A percentile compares a stretch with the other conserved stretches of the same genome.
Evolutionary conservation across 129 eudicot genomes (phyloP).

Genomic region (Saussurea involucrata): DNA sequence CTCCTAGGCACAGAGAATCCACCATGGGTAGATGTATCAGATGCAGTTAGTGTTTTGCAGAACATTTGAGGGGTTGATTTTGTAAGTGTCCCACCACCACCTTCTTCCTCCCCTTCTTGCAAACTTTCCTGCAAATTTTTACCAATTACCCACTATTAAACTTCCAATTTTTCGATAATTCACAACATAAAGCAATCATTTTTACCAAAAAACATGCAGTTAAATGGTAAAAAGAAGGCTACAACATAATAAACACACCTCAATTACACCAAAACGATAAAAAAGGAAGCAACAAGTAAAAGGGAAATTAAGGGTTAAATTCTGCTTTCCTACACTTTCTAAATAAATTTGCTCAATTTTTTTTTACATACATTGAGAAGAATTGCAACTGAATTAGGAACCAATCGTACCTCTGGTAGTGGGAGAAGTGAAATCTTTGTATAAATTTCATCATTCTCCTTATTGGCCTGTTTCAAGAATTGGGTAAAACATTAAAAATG

Average conservation of each 20-base stretch:
- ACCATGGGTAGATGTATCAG: conserved; percentile 93
- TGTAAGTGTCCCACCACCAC: conserved; percentile 27
- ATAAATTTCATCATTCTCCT: conserved; percentile 86
- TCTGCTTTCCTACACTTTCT: not conserved
- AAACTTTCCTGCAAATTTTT: conserved; percentile 29
- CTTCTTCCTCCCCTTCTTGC: conserved; percentile 53
- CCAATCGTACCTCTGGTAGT: conserved; percentile 50
- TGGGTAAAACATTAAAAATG: not conserved
- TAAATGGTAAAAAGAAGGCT: not conserved
- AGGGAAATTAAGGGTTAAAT: not conserved
- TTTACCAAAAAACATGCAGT: not conserved
- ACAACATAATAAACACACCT: not conserved
- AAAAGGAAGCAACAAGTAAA: not conserved
- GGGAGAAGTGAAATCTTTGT: conserved; percentile 75
- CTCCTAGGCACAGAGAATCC: conserved; percentile 94
- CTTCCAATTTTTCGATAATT: not conserved
- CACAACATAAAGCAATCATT: not conserved
- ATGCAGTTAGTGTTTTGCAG: conserved; percentile 87
- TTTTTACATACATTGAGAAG: not conserved
- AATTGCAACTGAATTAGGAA: not conserved
- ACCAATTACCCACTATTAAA: conserved; percentile 1
- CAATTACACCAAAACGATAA: not conserved
- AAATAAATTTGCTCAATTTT: not conserved
- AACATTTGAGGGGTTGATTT: conserved; percentile 86
- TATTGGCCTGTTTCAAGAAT: conserved; percentile 60